Evolutionary conservation across 2,329 filamentous ascomycete genomes (phyloP).

Genomic region (Dichotomopilus funicola): DNA sequence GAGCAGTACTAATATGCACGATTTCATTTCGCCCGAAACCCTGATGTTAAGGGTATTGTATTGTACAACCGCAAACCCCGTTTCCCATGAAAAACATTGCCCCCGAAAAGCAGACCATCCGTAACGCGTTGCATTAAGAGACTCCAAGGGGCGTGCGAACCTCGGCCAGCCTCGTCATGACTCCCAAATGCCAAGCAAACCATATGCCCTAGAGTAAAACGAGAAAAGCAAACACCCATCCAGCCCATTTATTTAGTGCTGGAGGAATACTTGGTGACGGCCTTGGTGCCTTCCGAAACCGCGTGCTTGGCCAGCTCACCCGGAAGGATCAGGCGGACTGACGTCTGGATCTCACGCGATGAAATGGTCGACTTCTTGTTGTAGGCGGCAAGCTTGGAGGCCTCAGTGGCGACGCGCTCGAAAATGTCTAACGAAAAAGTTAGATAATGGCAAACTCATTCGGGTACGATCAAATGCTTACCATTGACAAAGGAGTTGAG

Average conservation of each 20-base stretch:
- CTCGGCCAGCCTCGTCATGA: conserved; percentile 50
- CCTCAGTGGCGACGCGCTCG: conserved; percentile 97
- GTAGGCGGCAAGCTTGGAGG: conserved; percentile 97
- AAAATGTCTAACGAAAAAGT: conserved; percentile 71
- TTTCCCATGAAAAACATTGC: conserved; percentile 61
- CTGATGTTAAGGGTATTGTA: conserved; percentile 53
- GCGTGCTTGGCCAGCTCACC: conserved; percentile 99
- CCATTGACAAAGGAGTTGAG: conserved; percentile 99
- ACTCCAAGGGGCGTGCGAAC: conserved; percentile 43
- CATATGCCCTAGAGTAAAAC: conserved; percentile 51
- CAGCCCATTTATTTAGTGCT: conserved; percentile 82
- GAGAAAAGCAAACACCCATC: conserved; percentile 34
- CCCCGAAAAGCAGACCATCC: conserved; percentile 57
- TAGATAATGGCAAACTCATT: conserved; percentile 17
- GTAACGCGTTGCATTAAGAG: conserved; percentile 73
- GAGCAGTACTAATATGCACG: conserved; percentile 47
- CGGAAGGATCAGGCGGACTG: conserved; percentile 93
- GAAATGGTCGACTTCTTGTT: conserved; percentile 99
- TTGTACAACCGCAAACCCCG: conserved; percentile 67
- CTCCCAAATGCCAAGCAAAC: conserved; percentile 52
- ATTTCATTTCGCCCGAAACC: conserved; percentile 56
- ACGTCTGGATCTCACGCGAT: conserved; percentile 98
- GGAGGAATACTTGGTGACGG: conserved; percentile 99
- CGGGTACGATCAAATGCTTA: conserved; percentile 38
- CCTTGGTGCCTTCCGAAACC: conserved; percentile 99